Conservation (phyloP, 75 land plant genomes). For the Chamaecyparis obtusa region DNA sequence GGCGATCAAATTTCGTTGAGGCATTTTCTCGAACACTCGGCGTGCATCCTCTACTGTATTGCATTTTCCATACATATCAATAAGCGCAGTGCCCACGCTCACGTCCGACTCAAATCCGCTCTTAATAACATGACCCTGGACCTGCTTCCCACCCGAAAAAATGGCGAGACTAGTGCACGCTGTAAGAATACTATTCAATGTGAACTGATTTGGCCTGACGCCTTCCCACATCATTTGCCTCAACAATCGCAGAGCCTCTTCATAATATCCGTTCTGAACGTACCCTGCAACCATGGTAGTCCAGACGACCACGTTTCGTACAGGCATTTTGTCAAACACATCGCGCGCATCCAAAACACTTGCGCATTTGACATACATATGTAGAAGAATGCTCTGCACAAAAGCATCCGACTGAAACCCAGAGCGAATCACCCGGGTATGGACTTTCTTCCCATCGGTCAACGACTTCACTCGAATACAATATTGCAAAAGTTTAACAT, state of each 20-base stretch:
- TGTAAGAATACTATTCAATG: neutral
- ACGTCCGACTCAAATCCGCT: neutral
- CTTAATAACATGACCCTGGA: neutral
- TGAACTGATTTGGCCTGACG: conserved; percentile 19
- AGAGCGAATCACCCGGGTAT: neutral
- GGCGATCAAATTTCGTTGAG: conserved; percentile 12
- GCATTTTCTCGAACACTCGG: conserved; percentile 14
- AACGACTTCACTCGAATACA: conserved; percentile 10
- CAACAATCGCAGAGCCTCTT: conserved; percentile 34
- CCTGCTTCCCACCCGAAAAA: neutral
- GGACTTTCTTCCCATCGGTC: conserved; percentile 15
- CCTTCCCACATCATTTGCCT: conserved; percentile 24
- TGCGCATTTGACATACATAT: conserved; percentile 60
- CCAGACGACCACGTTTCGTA: conserved; percentile 39
- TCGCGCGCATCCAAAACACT: conserved; percentile 23
- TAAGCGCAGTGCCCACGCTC: neutral
- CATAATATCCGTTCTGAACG: conserved; percentile 42
- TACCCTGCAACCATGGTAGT: conserved; percentile 56
- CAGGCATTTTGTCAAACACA: conserved; percentile 29
- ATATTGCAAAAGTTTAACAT: conserved; percentile 13
- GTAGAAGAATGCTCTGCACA: conserved; percentile 39
- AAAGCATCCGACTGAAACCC: conserved; percentile 24
- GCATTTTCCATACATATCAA: conserved; percentile 14
- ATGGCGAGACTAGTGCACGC: neutral
- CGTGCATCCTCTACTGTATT: conserved; percentile 10